Base-by-base conservation (phyloP, 306 rosid genomes). In the Casuarina glauca region DNA sequence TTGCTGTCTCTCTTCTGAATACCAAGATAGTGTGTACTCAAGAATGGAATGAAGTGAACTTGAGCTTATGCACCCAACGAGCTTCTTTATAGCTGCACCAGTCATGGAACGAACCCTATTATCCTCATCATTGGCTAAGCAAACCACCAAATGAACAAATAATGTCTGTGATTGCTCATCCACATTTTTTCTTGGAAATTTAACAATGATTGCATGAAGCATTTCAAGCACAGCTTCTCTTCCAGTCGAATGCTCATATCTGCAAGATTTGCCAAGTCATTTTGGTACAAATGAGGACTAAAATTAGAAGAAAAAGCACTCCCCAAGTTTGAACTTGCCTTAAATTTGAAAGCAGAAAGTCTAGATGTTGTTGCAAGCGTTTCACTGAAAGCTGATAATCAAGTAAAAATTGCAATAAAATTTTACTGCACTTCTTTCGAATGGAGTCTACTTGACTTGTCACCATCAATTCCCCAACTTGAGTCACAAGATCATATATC, bases 231-330 rank as follows among this genome's bases (percentile, higher is more conserved):
- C 91, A 74, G 98, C 84, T 81, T 87, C 89, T 55, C 98, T 87
- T 71, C 98, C 98, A 73, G 88, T 86, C 72, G 98, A 74, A 84
- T 94, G 91, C 74, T 92, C 93, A 88, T 92, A 94, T 86, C 98
- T 92, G 82, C 39, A 76, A 54, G 48, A 69, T 80, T 75, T 74
- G 76, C 63, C 53, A 79, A 49, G 72, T 26, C 61, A 48, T 39
- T 51, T 68, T 50, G 69, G 64, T 36, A 72, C 67, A 68, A 12
- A 70, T 32, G 50, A 6, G 45, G 72, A 3, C 2, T 19, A 58
- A 57, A 50, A 53, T 54, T 73, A 12, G 48, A 38, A 62, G 19
- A 13, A 11, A 49, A 39, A 41, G 79, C 5, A 43, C 15, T 2
- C 70, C 70, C 16, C 32, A 26, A 26, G 32, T 26, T 26, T 26